Conservation (phyloP, 2,329 filamentous ascomycete species). For the Coniochaeta sp. region DNA sequence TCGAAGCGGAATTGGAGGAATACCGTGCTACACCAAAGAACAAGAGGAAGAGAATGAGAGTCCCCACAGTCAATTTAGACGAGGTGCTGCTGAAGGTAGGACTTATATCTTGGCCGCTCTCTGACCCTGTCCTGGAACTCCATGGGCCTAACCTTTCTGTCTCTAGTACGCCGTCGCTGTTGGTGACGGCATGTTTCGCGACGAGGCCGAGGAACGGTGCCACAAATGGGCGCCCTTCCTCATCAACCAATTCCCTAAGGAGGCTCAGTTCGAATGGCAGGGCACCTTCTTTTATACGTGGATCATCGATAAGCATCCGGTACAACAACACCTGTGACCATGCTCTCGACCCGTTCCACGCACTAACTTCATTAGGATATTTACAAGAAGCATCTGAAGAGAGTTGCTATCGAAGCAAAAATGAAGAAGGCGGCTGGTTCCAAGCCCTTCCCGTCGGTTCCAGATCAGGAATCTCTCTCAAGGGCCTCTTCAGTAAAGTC, state of each 20-base stretch:
- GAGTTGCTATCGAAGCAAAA: neutral
- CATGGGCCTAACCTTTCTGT: constrained; percentile 12
- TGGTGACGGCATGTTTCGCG: constrained; percentile 44
- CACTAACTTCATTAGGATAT: neutral
- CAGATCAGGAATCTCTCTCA: neutral
- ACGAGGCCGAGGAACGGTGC: constrained; percentile 40
- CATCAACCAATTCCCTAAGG: constrained; percentile 41
- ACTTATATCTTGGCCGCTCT: neutral
- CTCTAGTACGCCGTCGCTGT: constrained; percentile 41
- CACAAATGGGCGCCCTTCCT: constrained; percentile 43
- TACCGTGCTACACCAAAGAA: constrained; percentile 15
- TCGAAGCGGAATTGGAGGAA: constrained; percentile 18
- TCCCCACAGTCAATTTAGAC: constrained; percentile 17
- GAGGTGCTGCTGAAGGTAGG: constrained; percentile 28
- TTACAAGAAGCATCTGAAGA: constrained; percentile 2
- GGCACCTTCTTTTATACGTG: constrained; percentile 41
- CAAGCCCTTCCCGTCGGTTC: neutral
- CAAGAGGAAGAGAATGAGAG: constrained; percentile 22
- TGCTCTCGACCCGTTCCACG: neutral
- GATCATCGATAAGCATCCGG: constrained; percentile 32
- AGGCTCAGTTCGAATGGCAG: constrained; percentile 32
- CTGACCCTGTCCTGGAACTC: neutral
- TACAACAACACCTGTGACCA: constrained; percentile 16
- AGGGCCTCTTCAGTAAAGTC: neutral
- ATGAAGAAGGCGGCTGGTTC: neutral